Conservation (phyloP, 176 grass and related monocot genomes). For the Aegilops tauschii region DNA sequence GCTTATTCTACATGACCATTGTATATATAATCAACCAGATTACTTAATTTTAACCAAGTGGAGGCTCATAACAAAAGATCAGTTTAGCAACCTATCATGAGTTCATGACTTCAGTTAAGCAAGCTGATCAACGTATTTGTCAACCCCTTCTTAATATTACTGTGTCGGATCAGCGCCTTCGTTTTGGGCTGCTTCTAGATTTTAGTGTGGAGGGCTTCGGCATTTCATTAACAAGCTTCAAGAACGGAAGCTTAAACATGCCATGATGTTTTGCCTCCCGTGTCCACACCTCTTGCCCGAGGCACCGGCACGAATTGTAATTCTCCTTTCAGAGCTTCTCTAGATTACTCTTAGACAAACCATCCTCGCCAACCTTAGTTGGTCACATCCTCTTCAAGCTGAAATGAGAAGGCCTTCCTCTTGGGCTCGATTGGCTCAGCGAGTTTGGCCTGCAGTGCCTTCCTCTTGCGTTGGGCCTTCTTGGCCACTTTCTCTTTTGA, state of each 20-base stretch:
- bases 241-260: background rate
- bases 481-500: background rate
- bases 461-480: background rate
- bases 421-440: background rate
- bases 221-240: background rate
- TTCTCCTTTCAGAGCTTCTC: conserved; percentile 5
- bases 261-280: background rate
- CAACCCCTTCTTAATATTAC: background rate
- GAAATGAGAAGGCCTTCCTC: background rate
- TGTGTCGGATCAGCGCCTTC: background rate
- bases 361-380: background rate
- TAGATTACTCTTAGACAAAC: background rate
- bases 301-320: background rate
- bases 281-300: background rate
- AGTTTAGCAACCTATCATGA: background rate
- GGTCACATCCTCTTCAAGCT: background rate
- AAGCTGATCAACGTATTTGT: background rate
- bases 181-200: background rate
- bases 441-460: background rate
- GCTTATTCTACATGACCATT: background rate
- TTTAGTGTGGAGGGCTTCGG: background rate
- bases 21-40: background rate
- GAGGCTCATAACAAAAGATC: background rate
- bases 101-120: background rate
- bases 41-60: background rate